A percentile compares a stretch with the other conserved stretches of the same genome.
These are phyloP conservation scores for Wickerhamomyces alni DNA, from an alignment of 805 yeast species.

Conservation along the genomic window DNA sequence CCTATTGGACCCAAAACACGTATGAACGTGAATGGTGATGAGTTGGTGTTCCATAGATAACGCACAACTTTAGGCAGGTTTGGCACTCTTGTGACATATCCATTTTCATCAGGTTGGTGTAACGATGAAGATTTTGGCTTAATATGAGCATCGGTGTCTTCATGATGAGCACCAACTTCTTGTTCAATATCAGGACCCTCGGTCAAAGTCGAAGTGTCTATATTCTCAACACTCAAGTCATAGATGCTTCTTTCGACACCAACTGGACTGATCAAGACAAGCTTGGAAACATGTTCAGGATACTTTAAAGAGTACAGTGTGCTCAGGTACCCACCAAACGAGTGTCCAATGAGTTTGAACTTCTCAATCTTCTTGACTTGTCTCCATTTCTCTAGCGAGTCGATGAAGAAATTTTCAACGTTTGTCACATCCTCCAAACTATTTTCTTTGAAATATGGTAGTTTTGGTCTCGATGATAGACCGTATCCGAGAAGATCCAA, in stretches of 20 bases:
- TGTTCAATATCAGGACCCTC: constrained; percentile 27
- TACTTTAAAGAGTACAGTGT: constrained; percentile 50
- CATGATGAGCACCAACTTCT: constrained; percentile 24
- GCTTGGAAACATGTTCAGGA: constrained; percentile 43
- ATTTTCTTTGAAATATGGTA: constrained; percentile 16
- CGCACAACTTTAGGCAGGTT: constrained; percentile 30
- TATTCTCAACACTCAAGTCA: constrained; percentile 14
- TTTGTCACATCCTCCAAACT: constrained; percentile 23
- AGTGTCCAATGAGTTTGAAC: constrained; percentile 61
- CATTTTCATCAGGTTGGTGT: constrained; percentile 23
- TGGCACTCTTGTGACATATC: constrained; percentile 30
- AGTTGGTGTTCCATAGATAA: constrained; percentile 45
- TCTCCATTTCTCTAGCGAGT: constrained; percentile 60
- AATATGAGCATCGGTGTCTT: constrained; percentile 9
- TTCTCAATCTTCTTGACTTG: constrained; percentile 35
- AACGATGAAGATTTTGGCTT: constrained; percentile 14
- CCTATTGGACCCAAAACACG: constrained; percentile 48
- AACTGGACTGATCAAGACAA: constrained; percentile 63
- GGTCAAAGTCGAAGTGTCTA: not conserved
- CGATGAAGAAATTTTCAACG: constrained; percentile 31
- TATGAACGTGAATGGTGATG: constrained; percentile 49
- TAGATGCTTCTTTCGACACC: constrained; percentile 58
- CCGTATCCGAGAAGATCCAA: constrained; percentile 62
- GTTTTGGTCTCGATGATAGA: constrained; percentile 46
- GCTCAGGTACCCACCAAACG: constrained; percentile 66